These are phyloP conservation scores for Colletotrichum tabaci DNA, from an alignment of 2,329 filamentous ascomycete species.

Conservation along the genomic window DNA sequence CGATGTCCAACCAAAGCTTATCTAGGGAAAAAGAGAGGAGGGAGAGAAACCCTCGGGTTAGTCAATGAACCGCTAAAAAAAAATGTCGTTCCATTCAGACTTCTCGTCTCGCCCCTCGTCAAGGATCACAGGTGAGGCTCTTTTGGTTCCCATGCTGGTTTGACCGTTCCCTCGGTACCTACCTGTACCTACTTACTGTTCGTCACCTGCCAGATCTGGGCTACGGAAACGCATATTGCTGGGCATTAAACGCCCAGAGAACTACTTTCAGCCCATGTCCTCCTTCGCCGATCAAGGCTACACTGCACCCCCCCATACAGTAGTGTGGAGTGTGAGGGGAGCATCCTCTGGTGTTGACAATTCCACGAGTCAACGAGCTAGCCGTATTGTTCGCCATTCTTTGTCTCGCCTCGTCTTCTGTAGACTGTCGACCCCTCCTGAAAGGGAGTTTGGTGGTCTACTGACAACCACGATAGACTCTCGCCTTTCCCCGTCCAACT, in stretches of 20 bases:
- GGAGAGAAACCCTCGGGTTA: neutral
- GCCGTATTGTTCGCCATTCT: neutral
- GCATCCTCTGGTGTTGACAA: neutral
- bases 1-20: too few species aligned
- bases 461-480: too few species aligned
- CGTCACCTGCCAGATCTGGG: constrained; percentile 31
- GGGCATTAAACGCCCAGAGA: constrained; percentile 30
- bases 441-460: too few species aligned
- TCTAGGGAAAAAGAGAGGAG: neutral
- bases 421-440: too few species aligned
- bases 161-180: neutral
- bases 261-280: constrained; percentile 1
- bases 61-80: neutral
- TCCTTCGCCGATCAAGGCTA: neutral
- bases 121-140: constrained; percentile 31
- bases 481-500: neutral
- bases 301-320: neutral
- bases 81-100: neutral
- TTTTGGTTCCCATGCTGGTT: constrained; percentile 21
- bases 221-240: constrained; percentile 28
- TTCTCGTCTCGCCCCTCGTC: constrained; percentile 1
- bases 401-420: neutral
- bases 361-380: neutral
- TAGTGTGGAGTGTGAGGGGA: neutral
- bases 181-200: constrained; percentile 5